Percentiles rank a stretch among this genome's conserved stretches.
Evolutionary conservation across 2,329 filamentous ascomycete genomes (phyloP).

Genomic region (Cercospora sojina): DNA sequence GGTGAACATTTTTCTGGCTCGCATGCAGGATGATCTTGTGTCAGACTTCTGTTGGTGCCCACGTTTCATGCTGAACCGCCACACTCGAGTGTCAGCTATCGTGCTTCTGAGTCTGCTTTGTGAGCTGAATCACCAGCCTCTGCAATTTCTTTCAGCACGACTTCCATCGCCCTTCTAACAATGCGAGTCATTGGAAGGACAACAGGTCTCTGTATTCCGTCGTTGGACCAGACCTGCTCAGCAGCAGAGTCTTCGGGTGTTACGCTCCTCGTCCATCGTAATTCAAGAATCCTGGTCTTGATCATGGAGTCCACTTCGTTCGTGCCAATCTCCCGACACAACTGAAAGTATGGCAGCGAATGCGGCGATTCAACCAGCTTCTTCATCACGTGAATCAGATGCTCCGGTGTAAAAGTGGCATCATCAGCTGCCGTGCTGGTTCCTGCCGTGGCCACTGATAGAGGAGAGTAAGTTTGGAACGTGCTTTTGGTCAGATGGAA

Average conservation of each 20-base stretch:
- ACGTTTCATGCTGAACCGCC: neutral
- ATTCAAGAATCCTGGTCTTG: slow-evolving; percentile 24
- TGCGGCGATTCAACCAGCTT: slow-evolving; percentile 19
- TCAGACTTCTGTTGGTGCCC: neutral
- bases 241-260: slow-evolving; percentile 19
- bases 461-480: slow-evolving; percentile 22
- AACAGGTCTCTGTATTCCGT: slow-evolving; percentile 22
- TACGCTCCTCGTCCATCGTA: slow-evolving; percentile 24
- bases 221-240: slow-evolving; percentile 20
- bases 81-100: neutral
- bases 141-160: slow-evolving; percentile 20
- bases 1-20: neutral
- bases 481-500: slow-evolving; percentile 22
- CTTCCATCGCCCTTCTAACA: slow-evolving; percentile 23
- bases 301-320: slow-evolving; percentile 23
- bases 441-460: slow-evolving; percentile 18
- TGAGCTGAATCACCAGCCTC: neutral
- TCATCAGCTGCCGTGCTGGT: slow-evolving; percentile 17
- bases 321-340: slow-evolving; percentile 24
- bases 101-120: neutral
- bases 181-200: slow-evolving; percentile 25
- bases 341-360: slow-evolving; percentile 24
- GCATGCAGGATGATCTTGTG: neutral
- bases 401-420: slow-evolving; percentile 17
- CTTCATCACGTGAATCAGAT: slow-evolving; percentile 24